Conservation (phyloP, 2,329 filamentous ascomycete genomes). For the Pyrenochaeta sp. region DNA sequence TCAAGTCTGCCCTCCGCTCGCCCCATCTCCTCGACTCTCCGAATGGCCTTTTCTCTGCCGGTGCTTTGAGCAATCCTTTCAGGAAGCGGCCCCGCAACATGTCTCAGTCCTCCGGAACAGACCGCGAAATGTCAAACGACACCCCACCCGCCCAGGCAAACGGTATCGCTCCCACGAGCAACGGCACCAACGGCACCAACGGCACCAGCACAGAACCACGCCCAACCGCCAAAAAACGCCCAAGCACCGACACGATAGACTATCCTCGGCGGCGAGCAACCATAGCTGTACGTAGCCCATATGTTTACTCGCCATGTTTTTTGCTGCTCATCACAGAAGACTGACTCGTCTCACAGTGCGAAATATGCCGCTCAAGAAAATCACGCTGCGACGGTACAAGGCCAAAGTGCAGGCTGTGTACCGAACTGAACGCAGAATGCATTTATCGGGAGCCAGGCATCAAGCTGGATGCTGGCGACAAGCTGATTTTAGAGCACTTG, state of each 20-base stretch:
- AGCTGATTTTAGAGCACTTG: slow-evolving; percentile 81
- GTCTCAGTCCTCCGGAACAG: slow-evolving; percentile 53
- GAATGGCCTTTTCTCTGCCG: slow-evolving; percentile 43
- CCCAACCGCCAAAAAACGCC: slow-evolving; percentile 46
- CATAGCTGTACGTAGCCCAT: slow-evolving; percentile 51
- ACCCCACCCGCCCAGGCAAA: slow-evolving; percentile 38
- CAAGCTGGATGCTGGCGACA: slow-evolving; percentile 87
- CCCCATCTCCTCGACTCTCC: slow-evolving; percentile 51
- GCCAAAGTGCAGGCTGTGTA: slow-evolving; percentile 85
- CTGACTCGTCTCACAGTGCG: slow-evolving; percentile 71
- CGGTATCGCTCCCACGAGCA: slow-evolving; percentile 40
- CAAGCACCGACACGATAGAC: slow-evolving; percentile 53
- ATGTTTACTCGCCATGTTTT: no score
- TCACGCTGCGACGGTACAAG: slow-evolving; percentile 81
- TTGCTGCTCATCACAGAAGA: no score
- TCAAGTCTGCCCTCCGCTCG: slow-evolving; percentile 49
- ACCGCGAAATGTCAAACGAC: slow-evolving; percentile 50
- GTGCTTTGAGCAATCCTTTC: slow-evolving; percentile 40
- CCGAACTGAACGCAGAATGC: slow-evolving; percentile 82
- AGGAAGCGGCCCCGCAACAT: slow-evolving; percentile 53
- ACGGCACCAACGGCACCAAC: slow-evolving; percentile 38
- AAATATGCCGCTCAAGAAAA: slow-evolving; percentile 82
- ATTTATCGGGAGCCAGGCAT: slow-evolving; percentile 86
- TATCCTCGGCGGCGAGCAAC: slow-evolving; percentile 53
- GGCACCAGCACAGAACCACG: slow-evolving; percentile 34